Evolutionary conservation across 805 yeast species (phyloP).

Genomic region (Metschnikowia baotianmanensis): DNA sequence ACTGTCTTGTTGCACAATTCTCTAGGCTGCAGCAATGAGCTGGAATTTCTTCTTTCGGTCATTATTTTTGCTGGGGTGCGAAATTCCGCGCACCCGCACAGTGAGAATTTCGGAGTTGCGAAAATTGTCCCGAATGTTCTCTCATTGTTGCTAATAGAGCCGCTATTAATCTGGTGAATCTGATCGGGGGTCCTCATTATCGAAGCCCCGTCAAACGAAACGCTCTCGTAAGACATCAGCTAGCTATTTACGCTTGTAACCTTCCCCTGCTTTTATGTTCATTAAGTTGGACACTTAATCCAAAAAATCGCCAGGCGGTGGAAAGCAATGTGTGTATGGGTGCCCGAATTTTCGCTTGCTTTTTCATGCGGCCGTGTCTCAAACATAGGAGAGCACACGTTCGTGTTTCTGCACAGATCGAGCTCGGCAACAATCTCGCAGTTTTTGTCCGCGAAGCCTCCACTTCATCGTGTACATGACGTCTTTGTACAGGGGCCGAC

Average conservation of each 20-base stretch:
- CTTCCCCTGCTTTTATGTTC: too few relatives aligned
- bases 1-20: constrained; percentile 34
- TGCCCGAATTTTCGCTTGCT: neutral
- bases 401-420: constrained; percentile 6
- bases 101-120: neutral
- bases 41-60: too few relatives aligned
- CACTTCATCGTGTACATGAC: constrained; percentile 3
- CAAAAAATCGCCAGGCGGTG: too few relatives aligned
- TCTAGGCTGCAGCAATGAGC: constrained; percentile 13
- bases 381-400: neutral
- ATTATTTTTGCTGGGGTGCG: too few relatives aligned
- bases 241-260: too few relatives aligned
- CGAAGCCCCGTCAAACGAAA: too few relatives aligned
- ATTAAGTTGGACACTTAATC: too few relatives aligned
- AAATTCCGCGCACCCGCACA: too few relatives aligned
- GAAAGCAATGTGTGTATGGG: too few relatives aligned
- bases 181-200: too few relatives aligned
- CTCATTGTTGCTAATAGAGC: neutral
- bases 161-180: too few relatives aligned
- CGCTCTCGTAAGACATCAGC: too few relatives aligned
- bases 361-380: neutral
- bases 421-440: constrained; percentile 3
- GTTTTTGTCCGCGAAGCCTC: constrained; percentile 1
- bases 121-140: neutral
- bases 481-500: constrained; percentile 9